Conservation (phyloP, 1,284 basidiomycete species). For the Termitomyces sp. region DNA sequence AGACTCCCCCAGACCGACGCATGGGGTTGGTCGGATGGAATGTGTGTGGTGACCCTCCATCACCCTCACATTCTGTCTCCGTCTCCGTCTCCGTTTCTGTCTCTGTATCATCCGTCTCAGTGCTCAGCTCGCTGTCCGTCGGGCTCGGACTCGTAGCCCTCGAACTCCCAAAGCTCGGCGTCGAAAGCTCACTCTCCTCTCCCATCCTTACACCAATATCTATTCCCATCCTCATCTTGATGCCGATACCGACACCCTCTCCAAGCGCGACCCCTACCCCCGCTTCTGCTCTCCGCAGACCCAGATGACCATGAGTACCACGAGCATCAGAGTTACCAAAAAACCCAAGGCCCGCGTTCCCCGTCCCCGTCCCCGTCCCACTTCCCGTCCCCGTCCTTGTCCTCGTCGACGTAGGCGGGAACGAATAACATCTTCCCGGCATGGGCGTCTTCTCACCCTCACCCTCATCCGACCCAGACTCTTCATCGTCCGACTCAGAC, state of each 20-base stretch:
- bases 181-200: slow-evolving; percentile 47
- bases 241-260: background rate
- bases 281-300: background rate
- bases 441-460: slow-evolving; percentile 16
- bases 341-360: slow-evolving; percentile 5
- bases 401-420: slow-evolving; percentile 26
- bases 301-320: background rate
- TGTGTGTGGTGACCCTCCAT: background rate
- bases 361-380: background rate
- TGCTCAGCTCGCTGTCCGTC: slow-evolving; percentile 13
- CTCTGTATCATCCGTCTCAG: slow-evolving; percentile 13
- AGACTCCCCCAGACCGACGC: background rate
- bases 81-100: slow-evolving; percentile 9
- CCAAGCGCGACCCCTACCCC: background rate
- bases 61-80: slow-evolving; percentile 5
- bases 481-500: background rate
- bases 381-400: background rate
- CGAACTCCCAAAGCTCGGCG: slow-evolving; percentile 40
- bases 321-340: background rate
- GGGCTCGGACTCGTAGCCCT: slow-evolving; percentile 9
- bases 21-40: background rate
- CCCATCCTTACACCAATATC: slow-evolving; percentile 7
- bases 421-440: slow-evolving; percentile 30
- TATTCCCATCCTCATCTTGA: slow-evolving; percentile 1
- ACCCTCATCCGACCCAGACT: background rate